These are phyloP conservation scores for Endocalyx cinctus DNA, from an alignment of 2,329 filamentous ascomycete genomes.

Conservation along the genomic window DNA sequence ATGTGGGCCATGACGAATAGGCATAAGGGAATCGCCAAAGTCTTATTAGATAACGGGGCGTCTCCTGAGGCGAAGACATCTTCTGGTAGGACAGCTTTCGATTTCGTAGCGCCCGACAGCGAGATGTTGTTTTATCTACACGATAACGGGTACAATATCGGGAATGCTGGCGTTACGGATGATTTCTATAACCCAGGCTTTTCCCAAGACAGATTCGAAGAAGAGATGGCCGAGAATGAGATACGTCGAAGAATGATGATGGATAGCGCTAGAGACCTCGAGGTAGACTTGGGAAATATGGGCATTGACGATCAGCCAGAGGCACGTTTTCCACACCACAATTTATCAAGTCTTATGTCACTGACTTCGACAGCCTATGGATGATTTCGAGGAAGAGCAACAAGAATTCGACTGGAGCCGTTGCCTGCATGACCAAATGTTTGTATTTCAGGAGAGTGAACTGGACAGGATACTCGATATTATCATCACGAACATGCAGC, in stretches of 20 bases:
- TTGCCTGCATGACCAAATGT: constrained; percentile 98
- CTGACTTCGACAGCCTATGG: constrained; percentile 47
- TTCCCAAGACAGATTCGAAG: constrained; percentile 89
- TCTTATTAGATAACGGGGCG: constrained; percentile 85
- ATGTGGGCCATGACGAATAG: constrained; percentile 99
- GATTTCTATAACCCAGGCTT: constrained; percentile 95
- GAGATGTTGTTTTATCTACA: constrained; percentile 95
- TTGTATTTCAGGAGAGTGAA: constrained; percentile 95
- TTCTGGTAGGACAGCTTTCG: constrained; percentile 87
- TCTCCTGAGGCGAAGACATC: constrained; percentile 96
- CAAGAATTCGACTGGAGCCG: constrained; percentile 95
- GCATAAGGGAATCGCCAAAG: constrained; percentile 92
- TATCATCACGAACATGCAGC: constrained; percentile 96
- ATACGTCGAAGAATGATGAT: constrained; percentile 98
- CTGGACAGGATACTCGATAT: constrained; percentile 89
- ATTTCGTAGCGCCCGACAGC: constrained; percentile 92
- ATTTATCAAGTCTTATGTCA: constrained; percentile 19
- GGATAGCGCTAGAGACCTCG: constrained; percentile 93
- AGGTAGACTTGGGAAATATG: constrained; percentile 92
- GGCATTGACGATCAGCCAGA: constrained; percentile 95
- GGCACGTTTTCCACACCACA: constrained; percentile 42
- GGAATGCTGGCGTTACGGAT: constrained; percentile 71
- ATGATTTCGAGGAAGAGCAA: constrained; percentile 81
- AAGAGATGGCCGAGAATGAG: constrained; percentile 95
- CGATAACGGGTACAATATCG: constrained; percentile 88